Percentiles rank a stretch among this genome's conserved stretches.
Conservation (phyloP, 768 basidiomycete species). For the Plicaturopsis crispa region DNA sequence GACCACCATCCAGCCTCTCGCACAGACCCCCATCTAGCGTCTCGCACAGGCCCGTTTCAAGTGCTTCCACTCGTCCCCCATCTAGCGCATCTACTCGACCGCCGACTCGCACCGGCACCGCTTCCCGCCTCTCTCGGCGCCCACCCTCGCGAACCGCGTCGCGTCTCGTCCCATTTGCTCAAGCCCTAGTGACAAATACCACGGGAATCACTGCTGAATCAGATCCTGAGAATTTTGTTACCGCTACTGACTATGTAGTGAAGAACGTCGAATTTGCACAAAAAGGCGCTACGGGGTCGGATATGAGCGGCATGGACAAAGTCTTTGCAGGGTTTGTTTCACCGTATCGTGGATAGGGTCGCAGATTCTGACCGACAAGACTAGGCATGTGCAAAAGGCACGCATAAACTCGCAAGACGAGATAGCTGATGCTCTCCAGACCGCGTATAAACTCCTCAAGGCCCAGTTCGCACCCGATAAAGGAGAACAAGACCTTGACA, state of each 20-base stretch:
- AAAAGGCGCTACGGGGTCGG: neutral
- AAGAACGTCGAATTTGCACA: neutral
- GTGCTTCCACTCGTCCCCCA: conserved; percentile 24
- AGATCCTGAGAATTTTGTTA: neutral
- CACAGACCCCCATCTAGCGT: conserved; percentile 39
- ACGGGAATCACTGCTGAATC: neutral
- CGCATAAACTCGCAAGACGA: conserved; percentile 57
- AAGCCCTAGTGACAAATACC: neutral
- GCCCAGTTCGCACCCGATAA: conserved; percentile 33
- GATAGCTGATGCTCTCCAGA: conserved; percentile 52
- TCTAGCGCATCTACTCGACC: conserved; percentile 4
- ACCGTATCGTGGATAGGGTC: neutral
- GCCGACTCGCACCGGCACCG: too few species aligned
- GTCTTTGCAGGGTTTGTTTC: conserved; percentile 1
- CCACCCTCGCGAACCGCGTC: conserved; percentile 4
- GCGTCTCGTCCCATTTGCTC: neutral
- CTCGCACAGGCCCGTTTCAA: conserved; percentile 37
- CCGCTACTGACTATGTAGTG: neutral
- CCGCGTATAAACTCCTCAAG: conserved; percentile 45
- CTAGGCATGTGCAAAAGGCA: conserved; percentile 61
- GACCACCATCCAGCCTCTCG: conserved; percentile 29
- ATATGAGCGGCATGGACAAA: neutral
- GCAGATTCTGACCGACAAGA: conserved; percentile 1
- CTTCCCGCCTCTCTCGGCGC: conserved; percentile 1
- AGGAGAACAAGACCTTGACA: conserved; percentile 55